Conservation (phyloP, 306 rosid genomes). For the Astragalus glycyphyllos region DNA sequence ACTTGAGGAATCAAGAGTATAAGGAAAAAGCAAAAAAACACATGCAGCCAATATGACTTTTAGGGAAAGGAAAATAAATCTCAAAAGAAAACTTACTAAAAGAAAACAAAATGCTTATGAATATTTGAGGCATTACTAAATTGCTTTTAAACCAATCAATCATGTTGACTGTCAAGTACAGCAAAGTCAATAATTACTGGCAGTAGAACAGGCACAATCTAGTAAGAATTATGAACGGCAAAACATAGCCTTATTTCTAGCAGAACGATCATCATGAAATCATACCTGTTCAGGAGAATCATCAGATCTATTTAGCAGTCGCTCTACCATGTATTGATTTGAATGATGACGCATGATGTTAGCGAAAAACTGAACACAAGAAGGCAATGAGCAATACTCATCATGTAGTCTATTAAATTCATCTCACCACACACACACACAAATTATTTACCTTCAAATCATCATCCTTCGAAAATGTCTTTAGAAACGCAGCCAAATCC, state of each 20-base stretch:
- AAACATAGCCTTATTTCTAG: slow-evolving; percentile 5
- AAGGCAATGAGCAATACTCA: slow-evolving; percentile 11
- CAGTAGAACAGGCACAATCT: slow-evolving; percentile 12
- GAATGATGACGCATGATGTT: slow-evolving; percentile 60
- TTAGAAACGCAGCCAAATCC: slow-evolving; percentile 67
- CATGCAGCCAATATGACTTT: neutral
- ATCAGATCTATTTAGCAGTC: slow-evolving; percentile 46
- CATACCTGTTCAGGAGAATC: slow-evolving; percentile 75
- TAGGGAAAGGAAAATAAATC: neutral
- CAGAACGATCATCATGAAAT: slow-evolving; percentile 33
- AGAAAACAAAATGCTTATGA: neutral
- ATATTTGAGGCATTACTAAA: slow-evolving; percentile 27
- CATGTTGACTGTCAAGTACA: slow-evolving; percentile 1
- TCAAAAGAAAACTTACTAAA: too few relatives aligned
- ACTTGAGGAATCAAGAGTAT: slow-evolving; percentile 10
- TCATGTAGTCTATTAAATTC: neutral
- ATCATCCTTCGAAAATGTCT: slow-evolving; percentile 53
- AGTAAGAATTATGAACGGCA: slow-evolving; percentile 6
- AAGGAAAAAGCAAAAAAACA: neutral
- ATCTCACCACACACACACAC: neutral
- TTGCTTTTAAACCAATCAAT: slow-evolving; percentile 13
- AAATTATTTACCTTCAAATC: slow-evolving; percentile 60
- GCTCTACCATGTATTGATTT: slow-evolving; percentile 52
- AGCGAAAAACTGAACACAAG: slow-evolving; percentile 55
- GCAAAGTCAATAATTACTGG: neutral